These are phyloP conservation scores for Populus trichocarpa DNA, from an alignment of 441 rosid species.

Conservation along the genomic window DNA sequence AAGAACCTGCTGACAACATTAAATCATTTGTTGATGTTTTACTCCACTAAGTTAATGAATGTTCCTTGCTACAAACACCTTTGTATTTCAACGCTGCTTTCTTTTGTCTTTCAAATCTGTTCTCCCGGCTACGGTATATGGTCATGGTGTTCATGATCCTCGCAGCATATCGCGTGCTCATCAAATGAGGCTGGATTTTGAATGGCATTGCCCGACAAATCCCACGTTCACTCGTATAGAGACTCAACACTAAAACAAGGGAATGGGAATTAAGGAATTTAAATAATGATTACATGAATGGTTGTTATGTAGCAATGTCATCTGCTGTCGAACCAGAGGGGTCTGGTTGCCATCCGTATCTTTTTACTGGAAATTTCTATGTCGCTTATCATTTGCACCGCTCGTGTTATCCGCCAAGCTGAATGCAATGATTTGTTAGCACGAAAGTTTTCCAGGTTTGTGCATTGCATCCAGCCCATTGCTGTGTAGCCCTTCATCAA, in stretches of 20 bases:
- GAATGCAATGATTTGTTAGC: not conserved
- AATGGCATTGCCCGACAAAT: conserved; percentile 24
- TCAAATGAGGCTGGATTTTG: conserved; percentile 4
- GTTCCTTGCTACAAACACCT: not conserved
- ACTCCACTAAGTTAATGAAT: conserved; percentile 2
- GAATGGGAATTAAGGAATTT: not conserved
- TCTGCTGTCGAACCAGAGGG: conserved; percentile 5
- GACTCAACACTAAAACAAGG: not conserved
- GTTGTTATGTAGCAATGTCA: not conserved
- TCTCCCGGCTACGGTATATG: not conserved
- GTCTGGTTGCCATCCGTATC: conserved; percentile 7
- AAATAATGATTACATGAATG: not conserved
- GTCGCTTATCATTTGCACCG: conserved; percentile 1
- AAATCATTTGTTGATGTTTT: conserved; percentile 6
- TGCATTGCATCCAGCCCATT: not conserved
- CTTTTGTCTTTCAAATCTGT: not conserved
- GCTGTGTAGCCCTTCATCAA: not conserved
- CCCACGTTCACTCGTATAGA: conserved; percentile 26
- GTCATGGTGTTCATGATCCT: not conserved
- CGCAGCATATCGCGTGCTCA: not conserved
- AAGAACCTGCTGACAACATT: not conserved
- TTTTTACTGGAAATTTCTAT: conserved; percentile 6
- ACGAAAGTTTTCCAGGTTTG: not conserved
- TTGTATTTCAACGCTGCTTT: not conserved
- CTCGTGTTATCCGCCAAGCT: conserved; percentile 2